Base-by-base conservation (phyloP, 2,329 filamentous ascomycete genomes). In the Diaporthe australafricana region DNA sequence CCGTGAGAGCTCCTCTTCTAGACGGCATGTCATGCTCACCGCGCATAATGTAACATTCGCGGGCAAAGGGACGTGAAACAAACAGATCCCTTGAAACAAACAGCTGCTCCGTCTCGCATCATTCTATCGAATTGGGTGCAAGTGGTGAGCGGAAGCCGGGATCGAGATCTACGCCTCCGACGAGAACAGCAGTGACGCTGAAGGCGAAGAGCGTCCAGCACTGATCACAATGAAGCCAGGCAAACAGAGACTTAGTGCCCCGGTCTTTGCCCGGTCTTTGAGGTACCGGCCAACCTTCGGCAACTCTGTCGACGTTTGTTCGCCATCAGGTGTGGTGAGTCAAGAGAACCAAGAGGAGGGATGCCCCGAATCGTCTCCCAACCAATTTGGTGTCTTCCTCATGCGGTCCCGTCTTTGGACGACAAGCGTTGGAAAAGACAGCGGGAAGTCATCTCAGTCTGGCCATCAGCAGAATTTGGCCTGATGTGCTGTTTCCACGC, bases 81-180 rank as follows among this genome's bases (percentile, higher is more conserved):
- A 70, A 65, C 17, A 27, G 38, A 17, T 48, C 50, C 50, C 56
- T 66, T 72, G 70, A 72, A 72, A 72, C 70, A 72, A 66, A 56
- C 48, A 42, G 35, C 65, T 45, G 50, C 65, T 68, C 52, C 38
- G 22, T 30, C 52, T 56, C 66, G 52, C 52, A 68, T 56, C 27
- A 9, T n/a, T 68, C 38, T 56, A 8, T 47, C 66, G 40, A 17
- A 48, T 63, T 63, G 42, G 66, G 52, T 3, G 40, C 30, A 47
- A 48, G 53, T 32, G 66, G 27, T 47, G 53, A 40, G 8, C 40
- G 42, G n/a, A 27, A 42, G 52, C 50, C 35, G 66, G 7, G 50
- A 32, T 68, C 66, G 38, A 68, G 66, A 55, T 38, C 40, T 27
- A 45, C 30, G 48, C n/a, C 48, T 56, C 50, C 20, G 50, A 56